phyloP scores from a whole-genome alignment of 192 early-diverging fungal species.

The Geranomyces michiganensis region DNA sequence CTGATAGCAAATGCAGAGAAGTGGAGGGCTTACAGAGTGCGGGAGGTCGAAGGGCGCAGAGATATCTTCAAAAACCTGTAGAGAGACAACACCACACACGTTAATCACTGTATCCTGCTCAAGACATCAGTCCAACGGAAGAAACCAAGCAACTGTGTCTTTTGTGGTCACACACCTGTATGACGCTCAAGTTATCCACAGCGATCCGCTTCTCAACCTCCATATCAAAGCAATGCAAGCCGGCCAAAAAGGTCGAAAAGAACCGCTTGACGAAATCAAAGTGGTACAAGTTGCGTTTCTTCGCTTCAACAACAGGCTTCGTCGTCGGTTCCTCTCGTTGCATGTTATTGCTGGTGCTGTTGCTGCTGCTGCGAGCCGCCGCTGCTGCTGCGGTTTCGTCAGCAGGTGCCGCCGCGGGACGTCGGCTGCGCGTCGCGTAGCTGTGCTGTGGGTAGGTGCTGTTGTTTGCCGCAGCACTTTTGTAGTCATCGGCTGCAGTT shows the following conservation, averaged over 20 bases:
- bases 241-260: conserved; percentile 30
- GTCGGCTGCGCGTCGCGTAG: neutral
- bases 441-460: neutral
- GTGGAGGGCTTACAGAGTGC: conserved; percentile 18
- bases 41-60: conserved; percentile 14
- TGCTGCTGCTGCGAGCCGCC: neutral
- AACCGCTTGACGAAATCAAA: conserved; percentile 36
- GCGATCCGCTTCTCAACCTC: conserved; percentile 23
- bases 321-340: neutral
- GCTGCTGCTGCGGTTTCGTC: neutral
- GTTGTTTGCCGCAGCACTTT: neutral
- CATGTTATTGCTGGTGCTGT: neutral
- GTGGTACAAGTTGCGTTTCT: conserved; percentile 20
- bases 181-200: conserved; percentile 33
- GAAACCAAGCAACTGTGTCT: too few relatives aligned
- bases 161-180: conserved; percentile 22
- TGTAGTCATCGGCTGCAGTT: neutral
- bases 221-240: conserved; percentile 23
- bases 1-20: conserved; percentile 33
- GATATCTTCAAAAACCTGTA: conserved; percentile 21
- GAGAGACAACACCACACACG: neutral
- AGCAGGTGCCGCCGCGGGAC: neutral
- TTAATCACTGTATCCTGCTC: too few relatives aligned
- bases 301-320: too few relatives aligned
- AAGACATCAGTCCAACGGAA: too few relatives aligned